Percentiles rank a stretch among this genome's conserved stretches.
Conservation (phyloP, 2,329 filamentous ascomycete species). For the Uncinocarpus reesii region DNA sequence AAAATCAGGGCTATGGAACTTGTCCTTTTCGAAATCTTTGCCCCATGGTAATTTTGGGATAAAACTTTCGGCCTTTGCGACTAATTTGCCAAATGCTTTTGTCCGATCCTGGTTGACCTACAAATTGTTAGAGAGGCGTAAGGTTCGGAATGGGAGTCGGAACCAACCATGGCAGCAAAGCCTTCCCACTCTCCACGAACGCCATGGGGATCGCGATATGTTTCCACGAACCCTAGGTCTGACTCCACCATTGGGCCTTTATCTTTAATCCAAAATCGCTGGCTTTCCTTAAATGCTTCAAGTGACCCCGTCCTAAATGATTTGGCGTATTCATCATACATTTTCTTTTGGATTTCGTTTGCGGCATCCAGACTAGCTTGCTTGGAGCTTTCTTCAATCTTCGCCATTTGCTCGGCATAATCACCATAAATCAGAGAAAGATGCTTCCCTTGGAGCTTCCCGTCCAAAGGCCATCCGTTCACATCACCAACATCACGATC, state of each 20-base stretch:
- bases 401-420: slow-evolving; percentile 59
- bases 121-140: slow-evolving; percentile 24
- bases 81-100: slow-evolving; percentile 73
- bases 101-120: slow-evolving; percentile 79
- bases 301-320: slow-evolving; percentile 67
- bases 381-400: slow-evolving; percentile 54
- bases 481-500: slow-evolving; percentile 61
- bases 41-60: slow-evolving; percentile 87
- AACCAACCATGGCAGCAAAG: slow-evolving; percentile 54
- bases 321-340: slow-evolving; percentile 62
- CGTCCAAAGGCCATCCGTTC: slow-evolving; percentile 51
- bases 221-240: slow-evolving; percentile 77
- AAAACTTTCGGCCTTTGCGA: slow-evolving; percentile 66
- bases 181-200: slow-evolving; percentile 78
- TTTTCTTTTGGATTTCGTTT: slow-evolving; percentile 63
- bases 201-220: slow-evolving; percentile 72
- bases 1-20: slow-evolving; percentile 90
- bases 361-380: slow-evolving; percentile 59
- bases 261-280: slow-evolving; percentile 72
- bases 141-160: neutral
- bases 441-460: slow-evolving; percentile 54
- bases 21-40: slow-evolving; percentile 87
- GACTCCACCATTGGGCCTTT: slow-evolving; percentile 70
- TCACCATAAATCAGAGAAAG: slow-evolving; percentile 67
- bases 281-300: slow-evolving; percentile 67